A percentile compares a stretch with the other conserved stretches of the same genome.
Evolutionary conservation across 1,139 yeast species (phyloP).

Genomic region (Candida tropicalis): DNA sequence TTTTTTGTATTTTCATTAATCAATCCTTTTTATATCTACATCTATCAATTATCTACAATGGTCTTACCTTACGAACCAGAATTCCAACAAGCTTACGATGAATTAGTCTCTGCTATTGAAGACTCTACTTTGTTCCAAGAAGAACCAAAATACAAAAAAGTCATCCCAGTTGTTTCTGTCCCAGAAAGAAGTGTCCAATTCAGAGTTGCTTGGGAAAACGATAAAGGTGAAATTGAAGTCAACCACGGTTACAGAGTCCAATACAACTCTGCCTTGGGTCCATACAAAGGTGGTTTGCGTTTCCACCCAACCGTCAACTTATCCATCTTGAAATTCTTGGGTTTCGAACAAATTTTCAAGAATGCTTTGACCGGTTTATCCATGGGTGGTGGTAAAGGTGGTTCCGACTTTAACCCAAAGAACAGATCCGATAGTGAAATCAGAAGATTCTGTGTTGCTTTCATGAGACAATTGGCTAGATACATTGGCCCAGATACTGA

Average conservation of each 20-base stretch:
- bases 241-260: constrained; percentile 98
- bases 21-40: background rate
- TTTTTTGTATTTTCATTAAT: constrained; percentile 3
- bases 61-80: constrained; percentile 85
- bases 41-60: constrained; percentile 29
- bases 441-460: constrained; percentile 93
- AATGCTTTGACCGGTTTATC: constrained; percentile 95
- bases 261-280: constrained; percentile 97
- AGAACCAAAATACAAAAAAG: constrained; percentile 89
- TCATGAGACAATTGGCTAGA: constrained; percentile 94
- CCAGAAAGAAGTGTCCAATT: constrained; percentile 97
- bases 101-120: constrained; percentile 83
- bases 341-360: constrained; percentile 98
- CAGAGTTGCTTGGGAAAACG: constrained; percentile 98
- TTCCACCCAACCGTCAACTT: constrained; percentile 97
- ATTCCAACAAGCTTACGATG: constrained; percentile 98
- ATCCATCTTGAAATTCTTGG: constrained; percentile 92
- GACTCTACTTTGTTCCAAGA: constrained; percentile 88
- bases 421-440: constrained; percentile 91
- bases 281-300: constrained; percentile 98
- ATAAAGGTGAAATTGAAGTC: constrained; percentile 86
- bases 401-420: constrained; percentile 97
- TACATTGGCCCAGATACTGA: constrained; percentile 97
- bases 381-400: constrained; percentile 99
- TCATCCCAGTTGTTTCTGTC: constrained; percentile 85